Evolutionary conservation across 2,329 filamentous ascomycete species (phyloP).

Genomic region (Chrysoporthe austroafricana): DNA sequence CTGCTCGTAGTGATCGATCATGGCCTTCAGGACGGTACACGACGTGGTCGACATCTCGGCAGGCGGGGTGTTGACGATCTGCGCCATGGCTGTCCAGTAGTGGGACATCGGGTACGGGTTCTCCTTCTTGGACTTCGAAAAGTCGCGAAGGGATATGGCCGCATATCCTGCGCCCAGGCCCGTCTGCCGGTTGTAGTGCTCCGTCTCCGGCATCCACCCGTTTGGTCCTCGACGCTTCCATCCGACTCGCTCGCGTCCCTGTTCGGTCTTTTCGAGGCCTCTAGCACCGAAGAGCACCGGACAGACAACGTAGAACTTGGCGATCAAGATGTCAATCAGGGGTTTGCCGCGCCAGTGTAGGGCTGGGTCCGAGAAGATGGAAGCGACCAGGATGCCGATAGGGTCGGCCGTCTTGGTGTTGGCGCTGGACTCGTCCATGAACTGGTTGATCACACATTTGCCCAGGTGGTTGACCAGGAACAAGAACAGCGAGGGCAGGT

Average conservation of each 20-base stretch:
- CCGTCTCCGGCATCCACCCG: constrained; percentile 67
- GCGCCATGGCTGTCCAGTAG: constrained; percentile 81
- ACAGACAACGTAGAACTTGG: constrained; percentile 80
- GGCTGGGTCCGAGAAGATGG: constrained; percentile 67
- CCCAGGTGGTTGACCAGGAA: constrained; percentile 74
- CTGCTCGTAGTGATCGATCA: constrained; percentile 73
- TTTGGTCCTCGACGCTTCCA: constrained; percentile 66
- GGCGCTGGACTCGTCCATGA: constrained; percentile 63
- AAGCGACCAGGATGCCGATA: constrained; percentile 70
- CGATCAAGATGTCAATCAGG: constrained; percentile 76
- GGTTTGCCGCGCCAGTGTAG: constrained; percentile 67
- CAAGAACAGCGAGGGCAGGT: constrained; percentile 64
- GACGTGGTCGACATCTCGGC: constrained; percentile 73
- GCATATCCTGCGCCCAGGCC: constrained; percentile 85
- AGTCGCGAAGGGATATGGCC: constrained; percentile 81
- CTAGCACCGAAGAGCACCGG: constrained; percentile 85
- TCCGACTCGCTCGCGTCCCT: constrained; percentile 69
- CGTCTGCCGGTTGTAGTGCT: constrained; percentile 81
- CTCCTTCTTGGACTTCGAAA: constrained; percentile 66
- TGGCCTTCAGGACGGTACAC: constrained; percentile 68
- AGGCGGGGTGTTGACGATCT: constrained; percentile 75
- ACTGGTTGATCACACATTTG: constrained; percentile 70
- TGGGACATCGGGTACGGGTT: constrained; percentile 79
- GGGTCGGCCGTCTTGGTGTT: constrained; percentile 68
- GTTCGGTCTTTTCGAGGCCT: constrained; percentile 73